A percentile compares a stretch with the other conserved stretches of the same genome.
These are phyloP conservation scores for Carex myosuroides DNA, from an alignment of 176 grass and related monocot species.

Conservation along the genomic window DNA sequence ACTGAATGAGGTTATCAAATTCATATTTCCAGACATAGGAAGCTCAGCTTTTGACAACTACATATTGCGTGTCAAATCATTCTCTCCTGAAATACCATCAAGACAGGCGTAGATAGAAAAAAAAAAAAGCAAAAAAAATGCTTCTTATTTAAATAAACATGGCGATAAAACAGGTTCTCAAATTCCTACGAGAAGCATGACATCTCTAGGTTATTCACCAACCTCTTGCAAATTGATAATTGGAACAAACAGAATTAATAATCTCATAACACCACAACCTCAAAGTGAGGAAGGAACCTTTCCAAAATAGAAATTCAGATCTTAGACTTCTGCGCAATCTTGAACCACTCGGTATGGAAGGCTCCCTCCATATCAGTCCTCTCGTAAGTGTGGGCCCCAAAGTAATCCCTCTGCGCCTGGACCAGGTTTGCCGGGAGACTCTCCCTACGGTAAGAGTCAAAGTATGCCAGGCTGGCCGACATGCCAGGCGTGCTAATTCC, in stretches of 20 bases:
- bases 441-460: slow-evolving; percentile 65
- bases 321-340: slow-evolving; percentile 49
- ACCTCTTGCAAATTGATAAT: neutral
- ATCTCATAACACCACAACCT: neutral
- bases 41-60: neutral
- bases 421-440: slow-evolving; percentile 65
- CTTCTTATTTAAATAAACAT: slow-evolving; percentile 14
- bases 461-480: slow-evolving; percentile 66
- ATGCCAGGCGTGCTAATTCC: slow-evolving; percentile 71
- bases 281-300: neutral
- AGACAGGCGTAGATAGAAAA: neutral
- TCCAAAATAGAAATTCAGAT: slow-evolving; percentile 29
- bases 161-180: neutral
- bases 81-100: neutral
- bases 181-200: neutral
- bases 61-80: neutral
- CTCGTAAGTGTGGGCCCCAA: slow-evolving; percentile 73
- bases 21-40: neutral
- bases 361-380: slow-evolving; percentile 63
- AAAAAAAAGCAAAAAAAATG: neutral
- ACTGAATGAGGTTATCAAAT: neutral
- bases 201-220: neutral
- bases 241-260: neutral
- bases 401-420: slow-evolving; percentile 84
- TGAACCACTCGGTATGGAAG: slow-evolving; percentile 82